Conservation (phyloP, 306 rosid species). For the Cucurbita moschata region DNA sequence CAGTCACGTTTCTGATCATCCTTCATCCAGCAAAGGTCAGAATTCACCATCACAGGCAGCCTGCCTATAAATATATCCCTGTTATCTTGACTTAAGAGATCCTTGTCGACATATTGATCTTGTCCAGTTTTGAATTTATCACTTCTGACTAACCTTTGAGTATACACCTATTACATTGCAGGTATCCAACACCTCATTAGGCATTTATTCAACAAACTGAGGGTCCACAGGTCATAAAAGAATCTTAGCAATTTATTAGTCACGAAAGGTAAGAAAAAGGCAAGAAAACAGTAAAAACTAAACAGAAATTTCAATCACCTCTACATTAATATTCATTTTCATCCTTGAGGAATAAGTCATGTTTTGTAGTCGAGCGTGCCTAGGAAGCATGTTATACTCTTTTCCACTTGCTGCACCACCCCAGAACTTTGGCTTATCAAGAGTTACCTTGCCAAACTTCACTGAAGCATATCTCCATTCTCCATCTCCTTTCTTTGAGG, state of each 20-base stretch:
- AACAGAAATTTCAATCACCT: constrained; percentile 31
- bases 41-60: constrained; percentile 85
- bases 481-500: constrained; percentile 62
- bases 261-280: background rate
- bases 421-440: constrained; percentile 63
- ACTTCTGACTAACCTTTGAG: constrained; percentile 34
- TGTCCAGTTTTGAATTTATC: constrained; percentile 84
- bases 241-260: background rate
- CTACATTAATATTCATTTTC: constrained; percentile 31
- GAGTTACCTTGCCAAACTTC: constrained; percentile 55
- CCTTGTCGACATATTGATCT: constrained; percentile 37
- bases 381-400: constrained; percentile 62
- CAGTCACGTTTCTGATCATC: constrained; percentile 58
- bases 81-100: constrained; percentile 13
- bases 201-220: background rate
- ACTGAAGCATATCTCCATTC: constrained; percentile 66
- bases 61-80: constrained; percentile 62
- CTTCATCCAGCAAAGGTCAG: constrained; percentile 83
- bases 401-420: constrained; percentile 42
- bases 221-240: background rate
- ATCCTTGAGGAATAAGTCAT: constrained; percentile 78
- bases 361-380: constrained; percentile 86
- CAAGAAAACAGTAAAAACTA: background rate
- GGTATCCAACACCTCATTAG: constrained; percentile 6
- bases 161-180: constrained; percentile 42